These are phyloP conservation scores for Camelina laxa DNA, from an alignment of 345 rosid genomes.

Conservation along the genomic window DNA sequence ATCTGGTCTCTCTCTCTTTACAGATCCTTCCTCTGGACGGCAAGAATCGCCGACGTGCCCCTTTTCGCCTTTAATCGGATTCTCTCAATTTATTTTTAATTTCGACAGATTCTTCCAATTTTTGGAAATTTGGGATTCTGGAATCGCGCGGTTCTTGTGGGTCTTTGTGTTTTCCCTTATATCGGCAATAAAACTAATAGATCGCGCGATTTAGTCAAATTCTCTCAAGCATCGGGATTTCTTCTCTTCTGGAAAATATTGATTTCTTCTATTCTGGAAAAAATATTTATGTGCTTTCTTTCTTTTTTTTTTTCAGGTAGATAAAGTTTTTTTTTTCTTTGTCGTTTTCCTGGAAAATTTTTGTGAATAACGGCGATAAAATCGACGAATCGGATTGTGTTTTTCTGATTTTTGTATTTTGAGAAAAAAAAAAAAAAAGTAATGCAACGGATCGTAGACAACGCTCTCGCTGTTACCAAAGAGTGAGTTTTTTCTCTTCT, in stretches of 20 bases:
- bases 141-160: constrained; percentile 21
- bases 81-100: not conserved
- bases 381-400: constrained; percentile 4
- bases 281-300: not conserved
- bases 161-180: constrained; percentile 26
- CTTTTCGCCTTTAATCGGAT: constrained; percentile 13
- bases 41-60: constrained; percentile 53
- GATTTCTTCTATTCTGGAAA: constrained; percentile 9
- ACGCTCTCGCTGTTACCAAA: constrained; percentile 84
- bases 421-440: constrained; percentile 19
- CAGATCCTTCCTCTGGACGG: constrained; percentile 41
- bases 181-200: not conserved
- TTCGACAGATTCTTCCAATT: constrained; percentile 21
- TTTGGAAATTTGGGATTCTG: not conserved
- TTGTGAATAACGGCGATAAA: constrained; percentile 3
- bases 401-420: not conserved
- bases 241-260: constrained; percentile 11
- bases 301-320: constrained; percentile 33
- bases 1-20: constrained; percentile 5
- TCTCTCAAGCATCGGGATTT: constrained; percentile 8
- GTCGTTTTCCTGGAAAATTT: constrained; percentile 22
- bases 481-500: constrained; percentile 65
- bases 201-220: constrained; percentile 23
- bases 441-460: constrained; percentile 87
- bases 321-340: constrained; percentile 21